Conservation (phyloP, 768 basidiomycete species). For the Symmetrospora coprosmae region DNA sequence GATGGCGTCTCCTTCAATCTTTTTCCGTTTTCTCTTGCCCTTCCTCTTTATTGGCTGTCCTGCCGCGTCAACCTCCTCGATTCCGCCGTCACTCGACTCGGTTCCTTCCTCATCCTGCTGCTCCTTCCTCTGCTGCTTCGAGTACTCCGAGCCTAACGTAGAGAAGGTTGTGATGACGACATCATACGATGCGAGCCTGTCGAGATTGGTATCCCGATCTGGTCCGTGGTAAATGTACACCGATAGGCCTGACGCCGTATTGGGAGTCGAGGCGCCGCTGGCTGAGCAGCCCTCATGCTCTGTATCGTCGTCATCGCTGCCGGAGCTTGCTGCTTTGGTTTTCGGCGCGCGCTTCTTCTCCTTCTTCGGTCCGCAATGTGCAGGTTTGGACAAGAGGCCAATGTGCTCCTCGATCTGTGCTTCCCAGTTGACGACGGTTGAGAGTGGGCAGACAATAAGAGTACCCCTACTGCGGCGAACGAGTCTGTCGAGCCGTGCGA, state of each 20-base stretch:
- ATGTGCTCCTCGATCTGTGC: constrained; percentile 86
- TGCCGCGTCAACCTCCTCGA: constrained; percentile 53
- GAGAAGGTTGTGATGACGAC: constrained; percentile 95
- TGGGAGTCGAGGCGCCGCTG: constrained; percentile 14
- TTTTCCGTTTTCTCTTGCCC: constrained; percentile 50
- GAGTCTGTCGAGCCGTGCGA: constrained; percentile 56
- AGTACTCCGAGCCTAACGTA: constrained; percentile 85
- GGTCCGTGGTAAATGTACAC: constrained; percentile 96
- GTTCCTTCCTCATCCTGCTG: constrained; percentile 43
- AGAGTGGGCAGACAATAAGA: constrained; percentile 88
- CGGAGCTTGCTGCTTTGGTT: constrained; percentile 23
- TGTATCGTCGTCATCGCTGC: constrained; percentile 5
- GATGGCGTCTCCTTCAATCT: constrained; percentile 50
- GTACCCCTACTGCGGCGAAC: constrained; percentile 76
- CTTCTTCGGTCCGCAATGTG: constrained; percentile 19
- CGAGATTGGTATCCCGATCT: constrained; percentile 66
- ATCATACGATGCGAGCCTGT: constrained; percentile 81
- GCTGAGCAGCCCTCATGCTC: too few species aligned
- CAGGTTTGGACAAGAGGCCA: constrained; percentile 24
- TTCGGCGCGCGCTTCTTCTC: constrained; percentile 33
- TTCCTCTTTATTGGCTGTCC: constrained; percentile 49
- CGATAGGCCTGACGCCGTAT: constrained; percentile 7
- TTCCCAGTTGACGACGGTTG: constrained; percentile 97
- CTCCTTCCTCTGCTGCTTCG: constrained; percentile 64
- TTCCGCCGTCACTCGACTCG: constrained; percentile 47